phyloP scores from a whole-genome alignment of 345 rosid species.

The Aquilaria malaccensis region DNA sequence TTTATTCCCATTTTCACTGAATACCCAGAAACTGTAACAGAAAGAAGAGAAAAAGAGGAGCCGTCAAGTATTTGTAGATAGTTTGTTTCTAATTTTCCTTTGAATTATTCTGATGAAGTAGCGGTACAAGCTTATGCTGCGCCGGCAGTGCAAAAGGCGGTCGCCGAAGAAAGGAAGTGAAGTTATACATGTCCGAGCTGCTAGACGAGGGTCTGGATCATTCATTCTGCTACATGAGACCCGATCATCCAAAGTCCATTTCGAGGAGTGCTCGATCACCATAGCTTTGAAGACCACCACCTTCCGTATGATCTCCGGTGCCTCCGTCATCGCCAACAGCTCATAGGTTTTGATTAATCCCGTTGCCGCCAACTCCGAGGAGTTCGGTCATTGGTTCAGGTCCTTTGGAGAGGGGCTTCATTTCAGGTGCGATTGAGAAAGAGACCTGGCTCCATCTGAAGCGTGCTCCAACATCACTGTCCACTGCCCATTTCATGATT shows the following conservation, averaged over 20 bases:
- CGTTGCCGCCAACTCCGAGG: conserved; percentile 82
- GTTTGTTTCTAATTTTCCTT: not conserved
- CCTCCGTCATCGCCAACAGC: conserved; percentile 93
- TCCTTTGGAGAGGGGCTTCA: conserved; percentile 65
- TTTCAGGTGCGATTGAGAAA: conserved; percentile 84
- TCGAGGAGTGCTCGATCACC: conserved; percentile 36
- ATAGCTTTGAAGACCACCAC: conserved; percentile 33
- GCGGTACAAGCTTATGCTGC: conserved; percentile 68
- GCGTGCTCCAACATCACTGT: no score
- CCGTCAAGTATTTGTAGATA: no score
- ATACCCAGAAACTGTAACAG: not conserved
- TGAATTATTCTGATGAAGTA: conserved; percentile 47
- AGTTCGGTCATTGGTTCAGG: conserved; percentile 41
- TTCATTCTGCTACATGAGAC: conserved; percentile 85
- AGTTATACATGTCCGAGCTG: conserved; percentile 44
- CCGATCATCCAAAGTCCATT: conserved; percentile 86
- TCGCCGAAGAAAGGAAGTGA: conserved; percentile 37
- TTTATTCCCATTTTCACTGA: conserved; percentile 2
- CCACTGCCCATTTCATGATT: no score
- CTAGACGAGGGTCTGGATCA: conserved; percentile 88
- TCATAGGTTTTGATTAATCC: conserved; percentile 65
- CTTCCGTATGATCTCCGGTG: conserved; percentile 87
- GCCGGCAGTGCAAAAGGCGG: conserved; percentile 40
- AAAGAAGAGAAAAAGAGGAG: no score
- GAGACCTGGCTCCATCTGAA: conserved; percentile 14